These are phyloP conservation scores for Ramaria sp. DNA, from an alignment of 768 basidiomycete species.

Conservation along the genomic window DNA sequence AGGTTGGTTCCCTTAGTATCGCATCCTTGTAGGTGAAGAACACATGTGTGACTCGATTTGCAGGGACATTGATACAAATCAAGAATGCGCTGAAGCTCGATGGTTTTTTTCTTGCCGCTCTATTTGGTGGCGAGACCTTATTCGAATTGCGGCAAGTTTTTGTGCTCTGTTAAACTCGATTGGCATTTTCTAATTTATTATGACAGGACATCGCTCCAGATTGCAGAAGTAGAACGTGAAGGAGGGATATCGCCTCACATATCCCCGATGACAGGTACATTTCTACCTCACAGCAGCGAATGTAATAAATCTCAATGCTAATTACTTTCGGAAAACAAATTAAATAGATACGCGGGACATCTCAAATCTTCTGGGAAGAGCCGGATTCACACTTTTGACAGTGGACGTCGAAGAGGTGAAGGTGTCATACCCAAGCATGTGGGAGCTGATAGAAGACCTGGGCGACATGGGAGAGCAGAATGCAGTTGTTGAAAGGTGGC, in stretches of 20 bases:
- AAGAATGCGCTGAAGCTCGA: conserved; percentile 77
- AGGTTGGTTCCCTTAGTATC: conserved; percentile 33
- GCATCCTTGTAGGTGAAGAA: not conserved
- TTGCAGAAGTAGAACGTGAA: conserved; percentile 88
- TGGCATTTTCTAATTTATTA: not conserved
- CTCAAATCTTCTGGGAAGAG: conserved; percentile 83
- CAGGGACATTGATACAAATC: conserved; percentile 81
- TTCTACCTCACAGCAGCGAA: no score
- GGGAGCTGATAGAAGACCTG: conserved; percentile 92
- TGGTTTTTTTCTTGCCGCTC: conserved; percentile 88
- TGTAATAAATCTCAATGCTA: not conserved
- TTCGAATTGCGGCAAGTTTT: conserved; percentile 72
- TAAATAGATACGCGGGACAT: conserved; percentile 78
- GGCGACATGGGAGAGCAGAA: conserved; percentile 95
- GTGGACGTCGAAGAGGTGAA: conserved; percentile 92
- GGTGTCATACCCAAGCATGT: conserved; percentile 88
- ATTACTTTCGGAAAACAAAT: not conserved
- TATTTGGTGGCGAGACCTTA: conserved; percentile 92
- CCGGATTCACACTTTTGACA: conserved; percentile 88
- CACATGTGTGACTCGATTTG: not conserved
- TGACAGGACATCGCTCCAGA: conserved; percentile 75
- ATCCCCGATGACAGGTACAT: conserved; percentile 93
- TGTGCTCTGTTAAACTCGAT: not conserved
- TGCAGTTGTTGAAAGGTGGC: conserved; percentile 74
- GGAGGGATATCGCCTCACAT: conserved; percentile 95